Conservation (phyloP, 2,329 filamentous ascomycete genomes). For the Huntiella omanensis region DNA sequence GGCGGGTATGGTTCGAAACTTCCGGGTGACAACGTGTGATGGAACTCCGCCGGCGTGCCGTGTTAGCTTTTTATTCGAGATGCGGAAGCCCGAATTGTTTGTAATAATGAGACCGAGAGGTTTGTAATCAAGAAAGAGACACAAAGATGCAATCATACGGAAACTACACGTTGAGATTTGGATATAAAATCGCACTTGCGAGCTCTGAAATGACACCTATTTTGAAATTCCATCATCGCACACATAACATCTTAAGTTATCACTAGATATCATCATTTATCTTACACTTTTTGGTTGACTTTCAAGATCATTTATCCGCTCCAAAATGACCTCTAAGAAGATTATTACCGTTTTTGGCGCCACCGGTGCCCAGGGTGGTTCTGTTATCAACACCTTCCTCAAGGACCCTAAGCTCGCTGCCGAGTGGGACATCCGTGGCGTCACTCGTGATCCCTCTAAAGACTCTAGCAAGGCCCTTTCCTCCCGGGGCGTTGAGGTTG, state of each 20-base stretch:
- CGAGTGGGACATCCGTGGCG: constrained; percentile 25
- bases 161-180: not conserved
- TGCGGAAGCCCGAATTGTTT: too few relatives aligned
- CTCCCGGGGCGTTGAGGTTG: constrained; percentile 24
- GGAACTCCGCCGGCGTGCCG: too few relatives aligned
- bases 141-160: too few relatives aligned
- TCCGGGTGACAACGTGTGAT: too few relatives aligned
- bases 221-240: not conserved
- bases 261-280: not conserved
- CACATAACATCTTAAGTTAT: not conserved
- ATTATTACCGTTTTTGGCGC: constrained; percentile 27
- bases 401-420: constrained; percentile 25
- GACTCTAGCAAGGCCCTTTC: constrained; percentile 21
- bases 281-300: not conserved
- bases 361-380: constrained; percentile 30
- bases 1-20: too few relatives aligned
- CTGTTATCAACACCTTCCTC: constrained; percentile 26
- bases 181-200: not conserved
- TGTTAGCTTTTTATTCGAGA: too few relatives aligned
- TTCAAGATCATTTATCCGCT: not conserved
- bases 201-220: not conserved
- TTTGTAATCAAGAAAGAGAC: too few relatives aligned
- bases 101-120: too few relatives aligned
- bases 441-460: constrained; percentile 27
- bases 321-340: constrained; percentile 14